A percentile compares a stretch with the other conserved stretches of the same genome.
Evolutionary conservation across 768 basidiomycete species (phyloP).

Genomic region (Mrakia blollopis): DNA sequence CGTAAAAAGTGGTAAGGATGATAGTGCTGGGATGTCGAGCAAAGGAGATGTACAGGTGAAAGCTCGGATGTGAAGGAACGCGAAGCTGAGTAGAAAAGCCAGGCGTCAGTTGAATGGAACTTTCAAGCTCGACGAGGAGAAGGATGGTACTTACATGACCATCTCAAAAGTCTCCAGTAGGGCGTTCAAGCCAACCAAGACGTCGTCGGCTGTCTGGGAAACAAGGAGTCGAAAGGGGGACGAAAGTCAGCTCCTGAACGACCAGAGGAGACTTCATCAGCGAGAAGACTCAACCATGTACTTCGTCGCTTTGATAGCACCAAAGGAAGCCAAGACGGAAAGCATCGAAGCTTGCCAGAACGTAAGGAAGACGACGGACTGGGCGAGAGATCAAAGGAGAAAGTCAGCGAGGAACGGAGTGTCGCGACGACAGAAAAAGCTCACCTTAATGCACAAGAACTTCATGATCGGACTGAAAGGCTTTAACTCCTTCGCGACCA

Average conservation of each 20-base stretch:
- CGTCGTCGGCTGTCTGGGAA: conserved; percentile 64
- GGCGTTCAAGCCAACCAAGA: conserved; percentile 66
- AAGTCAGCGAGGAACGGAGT: too few relatives aligned
- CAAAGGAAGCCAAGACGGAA: conserved; percentile 55
- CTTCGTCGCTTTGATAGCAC: conserved; percentile 54
- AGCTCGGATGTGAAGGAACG: conserved; percentile 64
- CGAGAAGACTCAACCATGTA: conserved; percentile 32
- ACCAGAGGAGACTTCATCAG: conserved; percentile 20
- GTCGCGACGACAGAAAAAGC: too few relatives aligned
- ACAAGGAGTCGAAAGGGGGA: conserved; percentile 44
- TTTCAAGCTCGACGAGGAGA: too few relatives aligned
- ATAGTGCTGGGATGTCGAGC: background rate
- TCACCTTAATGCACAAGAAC: conserved; percentile 61
- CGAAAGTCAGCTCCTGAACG: conserved; percentile 38
- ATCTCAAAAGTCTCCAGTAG: conserved; percentile 55
- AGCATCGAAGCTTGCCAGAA: conserved; percentile 71
- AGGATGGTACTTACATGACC: conserved; percentile 45
- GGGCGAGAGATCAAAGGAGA: too few relatives aligned
- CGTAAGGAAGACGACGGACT: conserved; percentile 62
- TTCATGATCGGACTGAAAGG: conserved; percentile 51
- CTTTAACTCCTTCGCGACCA: conserved; percentile 54
- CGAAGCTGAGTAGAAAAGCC: conserved; percentile 46
- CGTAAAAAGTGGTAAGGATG: background rate
- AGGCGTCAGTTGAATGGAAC: background rate
- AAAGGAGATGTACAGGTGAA: conserved; percentile 50